phyloP scores from a whole-genome alignment of 1,139 yeast species.

The Wickerhamomyces sp. region DNA sequence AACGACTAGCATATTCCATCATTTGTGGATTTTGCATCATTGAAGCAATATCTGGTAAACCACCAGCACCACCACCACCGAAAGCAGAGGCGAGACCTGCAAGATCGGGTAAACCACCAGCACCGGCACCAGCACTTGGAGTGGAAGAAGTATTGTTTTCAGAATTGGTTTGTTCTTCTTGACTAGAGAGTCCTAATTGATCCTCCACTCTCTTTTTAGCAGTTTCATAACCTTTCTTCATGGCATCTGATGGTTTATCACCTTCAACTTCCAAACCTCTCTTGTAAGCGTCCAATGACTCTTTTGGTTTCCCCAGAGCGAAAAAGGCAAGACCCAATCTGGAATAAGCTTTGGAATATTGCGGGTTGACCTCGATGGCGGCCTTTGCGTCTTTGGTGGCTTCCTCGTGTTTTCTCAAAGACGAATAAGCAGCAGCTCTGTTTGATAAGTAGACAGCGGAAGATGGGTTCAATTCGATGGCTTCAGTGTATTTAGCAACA shows the following conservation, averaged over 20 bases:
- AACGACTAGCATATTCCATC: slow-evolving; percentile 87
- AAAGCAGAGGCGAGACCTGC: slow-evolving; percentile 45
- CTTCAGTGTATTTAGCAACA: slow-evolving; percentile 70
- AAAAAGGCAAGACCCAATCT: slow-evolving; percentile 91
- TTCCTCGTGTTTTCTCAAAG: slow-evolving; percentile 62
- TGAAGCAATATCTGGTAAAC: slow-evolving; percentile 49
- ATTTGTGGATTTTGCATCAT: slow-evolving; percentile 86
- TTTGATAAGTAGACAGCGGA: slow-evolving; percentile 87
- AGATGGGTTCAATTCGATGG: slow-evolving; percentile 63
- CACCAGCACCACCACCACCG: slow-evolving; percentile 63
- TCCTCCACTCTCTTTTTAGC: slow-evolving; percentile 84
- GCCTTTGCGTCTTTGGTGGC: slow-evolving; percentile 82
- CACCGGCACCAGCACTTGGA: slow-evolving; percentile 21
- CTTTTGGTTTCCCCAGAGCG: slow-evolving; percentile 85
- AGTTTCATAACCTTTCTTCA: slow-evolving; percentile 90
- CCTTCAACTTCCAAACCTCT: slow-evolving; percentile 87
- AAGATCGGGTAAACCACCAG: slow-evolving; percentile 71
- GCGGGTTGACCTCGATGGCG: slow-evolving; percentile 74
- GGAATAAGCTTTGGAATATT: slow-evolving; percentile 88
- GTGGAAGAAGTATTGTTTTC: slow-evolving; percentile 26
- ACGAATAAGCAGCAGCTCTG: slow-evolving; percentile 96
- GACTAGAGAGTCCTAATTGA: slow-evolving; percentile 42
- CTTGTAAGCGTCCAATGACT: slow-evolving; percentile 86
- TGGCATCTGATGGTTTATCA: slow-evolving; percentile 75
- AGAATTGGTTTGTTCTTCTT: slow-evolving; percentile 26